Percentiles rank a stretch among this genome's conserved stretches.
Conservation (phyloP, 208 protist genomes). For the Acanthamoeba divionensis region DNA sequence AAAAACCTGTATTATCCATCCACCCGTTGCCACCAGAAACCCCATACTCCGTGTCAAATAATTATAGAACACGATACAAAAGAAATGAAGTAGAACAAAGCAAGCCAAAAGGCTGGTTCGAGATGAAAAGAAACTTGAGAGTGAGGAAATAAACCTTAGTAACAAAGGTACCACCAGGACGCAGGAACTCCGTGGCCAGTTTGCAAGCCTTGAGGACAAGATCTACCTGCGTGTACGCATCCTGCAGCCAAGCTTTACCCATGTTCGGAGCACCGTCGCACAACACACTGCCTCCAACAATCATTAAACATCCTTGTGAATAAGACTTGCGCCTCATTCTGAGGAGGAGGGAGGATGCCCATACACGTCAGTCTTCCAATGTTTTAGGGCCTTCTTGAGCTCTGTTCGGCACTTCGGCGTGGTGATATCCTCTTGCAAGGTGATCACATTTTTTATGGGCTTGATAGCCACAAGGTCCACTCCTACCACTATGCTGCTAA, state of each 20-base stretch:
- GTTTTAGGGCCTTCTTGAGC: conserved; percentile 92
- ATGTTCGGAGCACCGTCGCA: conserved; percentile 99
- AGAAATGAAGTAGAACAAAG: not conserved
- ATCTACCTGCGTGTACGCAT: conserved; percentile 96
- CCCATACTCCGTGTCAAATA: too few species aligned
- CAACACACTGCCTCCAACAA: conserved; percentile 83
- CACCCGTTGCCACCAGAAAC: conserved; percentile 70
- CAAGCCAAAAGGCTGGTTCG: too few species aligned
- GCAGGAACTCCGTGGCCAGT: conserved; percentile 94
- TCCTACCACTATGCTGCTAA: conserved; percentile 93
- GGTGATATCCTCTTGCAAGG: conserved; percentile 97
- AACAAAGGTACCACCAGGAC: conserved; percentile 90
- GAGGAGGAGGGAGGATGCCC: not conserved
- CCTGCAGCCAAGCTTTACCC: conserved; percentile 95
- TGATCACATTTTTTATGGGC: conserved; percentile 94
- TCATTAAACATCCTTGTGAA: not conserved
- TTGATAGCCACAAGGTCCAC: conserved; percentile 97
- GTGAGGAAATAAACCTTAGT: conserved; percentile 94
- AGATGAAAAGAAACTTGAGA: not conserved
- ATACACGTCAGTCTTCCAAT: conserved; percentile 86
- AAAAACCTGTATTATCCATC: conserved; percentile 99
- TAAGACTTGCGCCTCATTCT: not conserved
- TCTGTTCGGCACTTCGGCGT: conserved; percentile 93
- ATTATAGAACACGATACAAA: too few species aligned
- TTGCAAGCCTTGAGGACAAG: conserved; percentile 92